Conservation (phyloP, 1,139 yeast species). For the Saccharomyces hybrid region DNA sequence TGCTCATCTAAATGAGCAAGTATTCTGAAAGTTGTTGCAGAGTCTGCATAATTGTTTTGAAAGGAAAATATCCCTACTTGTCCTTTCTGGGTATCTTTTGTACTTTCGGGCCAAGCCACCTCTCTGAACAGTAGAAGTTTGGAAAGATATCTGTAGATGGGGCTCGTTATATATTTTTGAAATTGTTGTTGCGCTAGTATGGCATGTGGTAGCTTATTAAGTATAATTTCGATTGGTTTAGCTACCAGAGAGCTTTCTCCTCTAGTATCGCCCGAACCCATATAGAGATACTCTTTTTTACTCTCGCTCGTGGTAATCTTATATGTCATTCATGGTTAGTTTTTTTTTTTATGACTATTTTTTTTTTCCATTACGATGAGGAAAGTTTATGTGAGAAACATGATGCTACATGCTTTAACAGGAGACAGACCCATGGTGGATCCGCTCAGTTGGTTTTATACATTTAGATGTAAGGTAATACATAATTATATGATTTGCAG, state of each 20-base stretch:
- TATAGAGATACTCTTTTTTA: not conserved
- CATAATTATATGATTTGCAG: not conserved
- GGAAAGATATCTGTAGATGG: not conserved
- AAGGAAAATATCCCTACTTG: not conserved
- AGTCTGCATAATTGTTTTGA: not conserved
- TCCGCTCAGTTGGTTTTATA: not conserved
- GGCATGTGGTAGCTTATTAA: not conserved
- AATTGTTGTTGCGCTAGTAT: not conserved
- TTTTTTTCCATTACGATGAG: not conserved
- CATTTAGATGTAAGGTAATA: not conserved
- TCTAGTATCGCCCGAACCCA: not conserved
- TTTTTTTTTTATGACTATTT: not conserved
- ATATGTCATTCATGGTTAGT: not conserved
- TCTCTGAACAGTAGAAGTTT: not conserved
- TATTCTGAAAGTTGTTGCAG: not conserved
- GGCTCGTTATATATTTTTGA: not conserved
- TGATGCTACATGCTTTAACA: not conserved
- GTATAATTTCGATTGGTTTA: not conserved
- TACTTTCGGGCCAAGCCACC: not conserved
- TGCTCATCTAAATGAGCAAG: not conserved
- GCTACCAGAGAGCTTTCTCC: not conserved
- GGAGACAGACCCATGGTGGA: not conserved
- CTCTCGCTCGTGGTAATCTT: conserved; percentile 7
- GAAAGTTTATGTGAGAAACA: not conserved
- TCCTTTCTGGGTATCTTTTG: not conserved